Percentiles rank a stretch among this genome's conserved stretches.
Conservation (phyloP, 129 eudicot species). For the Centella asiatica region DNA sequence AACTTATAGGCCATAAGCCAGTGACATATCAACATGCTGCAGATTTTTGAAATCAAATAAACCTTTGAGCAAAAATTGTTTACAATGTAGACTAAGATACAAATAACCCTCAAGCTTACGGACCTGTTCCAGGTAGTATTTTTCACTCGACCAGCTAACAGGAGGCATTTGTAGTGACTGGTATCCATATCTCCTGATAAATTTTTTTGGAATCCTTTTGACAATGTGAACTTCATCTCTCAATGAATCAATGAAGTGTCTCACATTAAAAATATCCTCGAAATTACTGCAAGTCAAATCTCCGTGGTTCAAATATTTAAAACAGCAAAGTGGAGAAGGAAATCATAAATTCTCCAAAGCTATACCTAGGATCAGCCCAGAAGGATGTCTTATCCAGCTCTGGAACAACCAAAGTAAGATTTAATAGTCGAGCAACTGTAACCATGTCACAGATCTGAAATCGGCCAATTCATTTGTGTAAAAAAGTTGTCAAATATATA, state of each 20-base stretch:
- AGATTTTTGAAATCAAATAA: not conserved
- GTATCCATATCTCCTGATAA: conserved; percentile 55
- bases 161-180: conserved; percentile 79
- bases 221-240: conserved; percentile 88
- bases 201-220: conserved; percentile 77
- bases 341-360: not conserved
- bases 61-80: not conserved
- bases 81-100: no score
- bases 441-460: conserved; percentile 98
- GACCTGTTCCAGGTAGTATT: conserved; percentile 85
- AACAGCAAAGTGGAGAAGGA: conserved; percentile 6
- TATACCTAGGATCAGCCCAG: conserved; percentile 96
- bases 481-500: conserved; percentile 6
- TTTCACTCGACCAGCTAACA: conserved; percentile 92
- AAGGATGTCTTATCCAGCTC: conserved; percentile 92
- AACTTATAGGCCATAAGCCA: no score
- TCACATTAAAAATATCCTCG: conserved; percentile 80
- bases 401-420: conserved; percentile 89
- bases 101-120: conserved; percentile 1
- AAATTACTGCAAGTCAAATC: conserved; percentile 68
- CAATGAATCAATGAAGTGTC: conserved; percentile 75
- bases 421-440: conserved; percentile 76
- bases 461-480: not conserved
- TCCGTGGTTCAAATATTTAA: conserved; percentile 1
- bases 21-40: not conserved